Base-by-base conservation (phyloP, 2,329 filamentous ascomycete genomes). In the Xylaria multiplex region DNA sequence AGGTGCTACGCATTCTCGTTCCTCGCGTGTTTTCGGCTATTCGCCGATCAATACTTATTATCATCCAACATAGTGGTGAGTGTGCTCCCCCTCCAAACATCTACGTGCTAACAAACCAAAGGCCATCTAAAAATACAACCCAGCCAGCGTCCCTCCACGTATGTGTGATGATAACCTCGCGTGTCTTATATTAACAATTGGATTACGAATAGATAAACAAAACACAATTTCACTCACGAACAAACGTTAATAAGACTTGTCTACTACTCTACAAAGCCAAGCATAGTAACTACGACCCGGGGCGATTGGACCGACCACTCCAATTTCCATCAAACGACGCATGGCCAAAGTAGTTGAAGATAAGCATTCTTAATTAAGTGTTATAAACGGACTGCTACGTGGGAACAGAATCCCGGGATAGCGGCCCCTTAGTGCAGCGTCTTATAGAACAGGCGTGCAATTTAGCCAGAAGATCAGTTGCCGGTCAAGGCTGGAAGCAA, bases 381-480 rank as follows among this genome's bases (percentile, higher is more conserved):
- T 14, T 37, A 63, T 53, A 6, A 40, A 30, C 8, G 43, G 48
- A 9, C 16, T 27, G 16, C 40, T 27, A 16, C 13, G 3, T 2
- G 32, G 13, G 42, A 16, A 35, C 8, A 35, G 19, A 22, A 43
- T 59, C n/a, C 54, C 64, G 24, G 50, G 64, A 50, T 52, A 52
- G 37, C 40, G 50, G 55, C 24, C 22, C 49, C 49, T 53, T 59
- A 40, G 13, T 0, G 16, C 3, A 2, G 9, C 14, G 22, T 35
- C 4, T 14, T 40, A 56, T 52, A 30, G 37, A 52, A 11, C 16
- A 55, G 19, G 2, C n/a, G 9, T 19, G 3, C 14, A 35, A 59
- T 66, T 66, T 63, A 66, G 27, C 64, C 59, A 48, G 54, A 32
- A 45, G 2, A 46, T 42, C 7, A 55, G 49, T 16, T 35, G 16